Percentiles rank a stretch among this genome's conserved stretches.
These are phyloP conservation scores for Fusarium cicatricum DNA, from an alignment of 2,329 filamentous ascomycete genomes.

Conservation along the genomic window DNA sequence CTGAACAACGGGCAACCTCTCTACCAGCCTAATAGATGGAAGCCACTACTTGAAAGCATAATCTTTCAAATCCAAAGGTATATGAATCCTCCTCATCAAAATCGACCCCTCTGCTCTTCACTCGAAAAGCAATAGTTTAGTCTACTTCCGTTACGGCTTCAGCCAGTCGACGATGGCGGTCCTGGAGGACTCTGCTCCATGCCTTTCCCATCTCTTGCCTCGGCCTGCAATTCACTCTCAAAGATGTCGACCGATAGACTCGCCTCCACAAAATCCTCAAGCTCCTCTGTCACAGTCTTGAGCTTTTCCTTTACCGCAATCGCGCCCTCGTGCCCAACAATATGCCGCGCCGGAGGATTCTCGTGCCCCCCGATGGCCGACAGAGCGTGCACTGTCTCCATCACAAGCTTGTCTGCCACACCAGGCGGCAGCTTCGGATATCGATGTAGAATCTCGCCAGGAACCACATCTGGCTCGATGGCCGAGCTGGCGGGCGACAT, in stretches of 20 bases:
- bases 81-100: not conserved
- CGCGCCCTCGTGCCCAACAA: conserved; percentile 90
- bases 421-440: conserved; percentile 77
- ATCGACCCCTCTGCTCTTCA: not conserved
- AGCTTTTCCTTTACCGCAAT: conserved; percentile 93
- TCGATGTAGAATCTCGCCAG: conserved; percentile 65
- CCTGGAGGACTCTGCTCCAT: conserved; percentile 39
- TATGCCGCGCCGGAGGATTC: conserved; percentile 92
- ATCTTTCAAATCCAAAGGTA: not conserved
- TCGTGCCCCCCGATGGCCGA: conserved; percentile 94
- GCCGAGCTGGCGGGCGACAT: conserved; percentile 44
- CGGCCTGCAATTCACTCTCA: conserved; percentile 62
- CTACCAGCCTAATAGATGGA: not conserved
- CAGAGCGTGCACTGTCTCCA: conserved; percentile 90
- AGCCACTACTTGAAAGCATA: not conserved
- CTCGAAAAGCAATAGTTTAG: not conserved
- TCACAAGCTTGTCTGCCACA: conserved; percentile 77
- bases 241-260: conserved; percentile 85
- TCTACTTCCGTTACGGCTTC: not conserved
- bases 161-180: conserved; percentile 33
- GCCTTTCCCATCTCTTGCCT: conserved; percentile 55
- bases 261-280: conserved; percentile 94
- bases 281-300: conserved; percentile 93
- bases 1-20: too few species aligned
- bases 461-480: conserved; percentile 46